Evolutionary conservation across 176 grass and related monocot species (phyloP).

Genomic region (Carex parvula): DNA sequence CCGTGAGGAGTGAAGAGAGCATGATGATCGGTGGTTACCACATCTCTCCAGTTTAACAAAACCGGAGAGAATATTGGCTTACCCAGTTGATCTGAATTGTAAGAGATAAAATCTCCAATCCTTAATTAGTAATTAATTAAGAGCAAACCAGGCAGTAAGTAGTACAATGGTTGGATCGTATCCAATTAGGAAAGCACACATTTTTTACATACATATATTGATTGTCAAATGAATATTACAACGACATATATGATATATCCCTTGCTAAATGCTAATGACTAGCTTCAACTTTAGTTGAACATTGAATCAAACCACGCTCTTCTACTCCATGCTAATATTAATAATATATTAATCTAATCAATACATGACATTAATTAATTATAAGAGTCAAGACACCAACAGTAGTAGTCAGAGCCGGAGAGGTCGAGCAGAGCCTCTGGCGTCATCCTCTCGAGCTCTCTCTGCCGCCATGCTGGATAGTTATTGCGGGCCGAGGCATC

Average conservation of each 20-base stretch:
- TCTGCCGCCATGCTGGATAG: slow-evolving; percentile 43
- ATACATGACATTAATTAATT: neutral
- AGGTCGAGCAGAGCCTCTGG: slow-evolving; percentile 47
- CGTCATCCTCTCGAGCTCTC: slow-evolving; percentile 57
- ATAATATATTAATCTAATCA: neutral
- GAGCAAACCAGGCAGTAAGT: too few relatives aligned
- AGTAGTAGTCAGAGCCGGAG: slow-evolving; percentile 48
- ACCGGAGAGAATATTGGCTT: too few relatives aligned
- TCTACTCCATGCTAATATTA: neutral
- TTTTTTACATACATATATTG: neutral
- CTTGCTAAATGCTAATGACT: too few relatives aligned
- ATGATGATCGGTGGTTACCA: too few relatives aligned
- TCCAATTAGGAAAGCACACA: too few relatives aligned
- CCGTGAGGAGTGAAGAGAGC: too few relatives aligned
- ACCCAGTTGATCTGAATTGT: too few relatives aligned
- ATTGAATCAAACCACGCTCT: neutral
- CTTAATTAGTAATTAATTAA: too few relatives aligned
- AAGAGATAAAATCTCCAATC: too few relatives aligned
- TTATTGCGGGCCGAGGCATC: slow-evolving; percentile 22
- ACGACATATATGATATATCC: neutral
- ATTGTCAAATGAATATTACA: neutral
- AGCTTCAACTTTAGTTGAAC: neutral
- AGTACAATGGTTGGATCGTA: too few relatives aligned
- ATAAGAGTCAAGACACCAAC: slow-evolving; percentile 62
- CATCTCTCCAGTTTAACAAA: too few relatives aligned